These are phyloP conservation scores for Neofusicoccum ribis DNA, from an alignment of 2,329 filamentous ascomycete genomes.

Conservation along the genomic window DNA sequence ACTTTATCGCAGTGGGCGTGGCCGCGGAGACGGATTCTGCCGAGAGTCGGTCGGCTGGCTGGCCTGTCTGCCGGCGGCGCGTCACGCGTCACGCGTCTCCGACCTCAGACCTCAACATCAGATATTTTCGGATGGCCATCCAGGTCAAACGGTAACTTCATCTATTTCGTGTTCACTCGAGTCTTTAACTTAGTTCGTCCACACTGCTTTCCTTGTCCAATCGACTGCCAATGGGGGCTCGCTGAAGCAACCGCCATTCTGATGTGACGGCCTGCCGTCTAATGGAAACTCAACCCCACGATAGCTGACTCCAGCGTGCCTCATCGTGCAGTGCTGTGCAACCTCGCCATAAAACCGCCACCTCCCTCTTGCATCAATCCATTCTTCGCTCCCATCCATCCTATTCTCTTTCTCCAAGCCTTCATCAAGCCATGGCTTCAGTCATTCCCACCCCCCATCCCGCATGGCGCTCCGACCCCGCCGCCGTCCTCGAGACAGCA, in stretches of 20 bases:
- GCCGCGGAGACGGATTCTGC: background rate
- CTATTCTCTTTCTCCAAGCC: background rate
- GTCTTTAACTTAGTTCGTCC: no score
- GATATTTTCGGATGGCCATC: no score
- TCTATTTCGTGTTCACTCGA: no score
- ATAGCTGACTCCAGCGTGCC: background rate
- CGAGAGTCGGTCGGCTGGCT: background rate
- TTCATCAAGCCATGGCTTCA: background rate
- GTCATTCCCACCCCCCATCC: background rate
- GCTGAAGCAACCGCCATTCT: background rate
- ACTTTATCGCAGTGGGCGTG: no score
- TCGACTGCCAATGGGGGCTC: no score
- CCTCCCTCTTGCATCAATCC: no score
- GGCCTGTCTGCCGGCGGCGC: background rate
- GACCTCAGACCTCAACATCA: background rate
- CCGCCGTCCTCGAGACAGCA: slow-evolving; percentile 26
- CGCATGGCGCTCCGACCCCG: background rate
- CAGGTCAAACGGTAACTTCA: no score
- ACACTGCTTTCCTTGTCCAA: no score
- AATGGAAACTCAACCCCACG: slow-evolving; percentile 1
- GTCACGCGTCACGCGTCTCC: background rate
- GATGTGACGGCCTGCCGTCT: slow-evolving; percentile 14
- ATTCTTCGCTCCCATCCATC: background rate
- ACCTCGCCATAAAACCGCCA: background rate
- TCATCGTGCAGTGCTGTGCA: no score